These are phyloP conservation scores for Trichoderma atroviride DNA, from an alignment of 2,329 filamentous ascomycete genomes.

Conservation along the genomic window DNA sequence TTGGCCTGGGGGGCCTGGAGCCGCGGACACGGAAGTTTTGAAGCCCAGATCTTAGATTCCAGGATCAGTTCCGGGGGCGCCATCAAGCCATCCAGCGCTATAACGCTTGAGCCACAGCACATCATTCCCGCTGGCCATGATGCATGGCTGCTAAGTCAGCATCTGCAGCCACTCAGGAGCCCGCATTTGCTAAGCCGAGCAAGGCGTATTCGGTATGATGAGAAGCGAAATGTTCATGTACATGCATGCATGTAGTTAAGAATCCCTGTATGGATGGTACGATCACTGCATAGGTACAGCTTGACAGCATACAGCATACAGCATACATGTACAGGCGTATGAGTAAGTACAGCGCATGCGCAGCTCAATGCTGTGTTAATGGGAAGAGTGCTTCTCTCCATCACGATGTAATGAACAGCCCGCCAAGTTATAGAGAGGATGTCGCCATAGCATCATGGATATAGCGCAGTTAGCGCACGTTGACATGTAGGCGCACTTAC, in stretches of 20 bases:
- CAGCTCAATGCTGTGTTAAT: not conserved
- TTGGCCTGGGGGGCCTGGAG: not conserved
- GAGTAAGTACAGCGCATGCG: not conserved
- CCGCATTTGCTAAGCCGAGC: not conserved
- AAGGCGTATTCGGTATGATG: not conserved
- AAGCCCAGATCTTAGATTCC: not conserved
- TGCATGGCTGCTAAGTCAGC: not conserved
- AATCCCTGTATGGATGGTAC: not conserved
- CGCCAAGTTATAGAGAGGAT: too few relatives aligned
- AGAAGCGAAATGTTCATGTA: not conserved
- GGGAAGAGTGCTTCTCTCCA: not conserved
- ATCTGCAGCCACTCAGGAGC: not conserved
- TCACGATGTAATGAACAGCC: too few relatives aligned
- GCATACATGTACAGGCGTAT: not conserved
- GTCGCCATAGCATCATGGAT: too few relatives aligned
- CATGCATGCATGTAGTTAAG: not conserved
- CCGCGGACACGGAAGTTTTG: not conserved
- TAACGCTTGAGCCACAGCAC: not conserved
- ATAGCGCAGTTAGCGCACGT: too few relatives aligned
- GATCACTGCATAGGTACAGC: not conserved
- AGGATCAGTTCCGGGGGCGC: not conserved
- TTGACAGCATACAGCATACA: not conserved
- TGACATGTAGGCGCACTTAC: too few relatives aligned
- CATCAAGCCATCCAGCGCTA: not conserved
- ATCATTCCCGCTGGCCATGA: not conserved